Percentiles rank a stretch among this genome's conserved stretches.
Evolutionary conservation across 1,284 basidiomycete genomes (phyloP).

Genomic region (Boletus chippewaensis): DNA sequence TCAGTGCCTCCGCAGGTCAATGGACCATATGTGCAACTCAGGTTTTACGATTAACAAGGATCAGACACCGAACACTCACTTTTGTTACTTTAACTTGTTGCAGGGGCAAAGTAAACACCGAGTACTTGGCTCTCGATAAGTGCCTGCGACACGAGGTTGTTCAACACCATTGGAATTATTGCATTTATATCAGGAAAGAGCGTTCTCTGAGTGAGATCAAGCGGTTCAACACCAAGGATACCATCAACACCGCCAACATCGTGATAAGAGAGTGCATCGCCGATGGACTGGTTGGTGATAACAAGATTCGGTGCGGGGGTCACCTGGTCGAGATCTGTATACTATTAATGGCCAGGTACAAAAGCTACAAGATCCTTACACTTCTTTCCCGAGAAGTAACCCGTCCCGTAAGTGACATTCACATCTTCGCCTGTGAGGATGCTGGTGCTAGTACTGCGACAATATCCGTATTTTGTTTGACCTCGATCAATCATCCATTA

Average conservation of each 20-base stretch:
- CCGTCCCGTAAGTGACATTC: conserved; percentile 21
- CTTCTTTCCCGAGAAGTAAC: conserved; percentile 20
- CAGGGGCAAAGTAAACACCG: conserved; percentile 24
- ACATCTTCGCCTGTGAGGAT: conserved; percentile 23
- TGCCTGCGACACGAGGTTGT: conserved; percentile 22
- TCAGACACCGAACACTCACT: conserved; percentile 11
- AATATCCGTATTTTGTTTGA: not conserved
- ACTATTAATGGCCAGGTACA: not conserved
- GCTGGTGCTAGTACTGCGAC: conserved; percentile 19
- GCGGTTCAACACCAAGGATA: conserved; percentile 26
- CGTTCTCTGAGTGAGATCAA: conserved; percentile 17
- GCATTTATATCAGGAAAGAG: conserved; percentile 4
- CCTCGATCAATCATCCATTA: not conserved
- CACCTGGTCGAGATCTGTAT: conserved; percentile 20
- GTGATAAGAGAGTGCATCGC: conserved; percentile 2
- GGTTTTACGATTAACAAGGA: not conserved
- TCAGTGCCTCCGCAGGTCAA: conserved; percentile 24
- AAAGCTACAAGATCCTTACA: conserved; percentile 13
- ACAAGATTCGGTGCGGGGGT: conserved; percentile 15
- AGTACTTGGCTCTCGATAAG: conserved; percentile 17
- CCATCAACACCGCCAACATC: conserved; percentile 20
- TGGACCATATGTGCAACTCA: conserved; percentile 21
- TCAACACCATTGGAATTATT: conserved; percentile 24
- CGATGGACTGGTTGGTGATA: conserved; percentile 16
- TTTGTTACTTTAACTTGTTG: conserved; percentile 13